Base-by-base conservation (phyloP, 192 early-diverging fungal species). In the Phycomyces nitens region DNA sequence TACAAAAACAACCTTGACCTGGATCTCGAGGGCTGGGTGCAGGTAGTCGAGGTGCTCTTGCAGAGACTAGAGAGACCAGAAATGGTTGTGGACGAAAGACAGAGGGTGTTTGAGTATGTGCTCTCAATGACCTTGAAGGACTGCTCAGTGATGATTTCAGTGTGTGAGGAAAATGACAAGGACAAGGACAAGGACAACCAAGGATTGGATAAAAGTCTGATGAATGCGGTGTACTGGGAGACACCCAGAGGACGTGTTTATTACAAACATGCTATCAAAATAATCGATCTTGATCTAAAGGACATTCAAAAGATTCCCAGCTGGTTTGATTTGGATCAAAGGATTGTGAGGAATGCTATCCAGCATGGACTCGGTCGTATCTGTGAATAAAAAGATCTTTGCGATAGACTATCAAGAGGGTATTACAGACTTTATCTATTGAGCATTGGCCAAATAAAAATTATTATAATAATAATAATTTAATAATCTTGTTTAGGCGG, bases 111-210 rank as follows among this genome's bases (percentile, higher is more conserved):
- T 58, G 71, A 73, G 40, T 73, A 68, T 55, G 60, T 67, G 10
- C 50, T 73, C 23, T 73, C 71, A 3, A 73, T 73, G 71, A 73
- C 61, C 11, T 59, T 73, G 20, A 73, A 73, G 38, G 71, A 73
- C n/a, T 73, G 71, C 20, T 73, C 71, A 0, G 15, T 73, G 5
- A 73, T 73, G 65, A 54, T 73, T 7, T 27, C 11, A 14, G 16
- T 52, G 18, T 52, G 0, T 38, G 9, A n/a, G 20, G 18, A 10
- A 2, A 9, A 23, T 12, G 14, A n/a, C 11, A 0, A 1, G 16
- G 22, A 12, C 10, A 63, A 55, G 51, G 49, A 3, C 23, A 56
- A 12, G 51, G 23, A 20, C 38, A 10, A 6, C 8, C 42, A 47
- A 18, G 21, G 26, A 38, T 38, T 47, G 26, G 41, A n/a, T 12